phyloP scores from a whole-genome alignment of 768 basidiomycete genomes.

The Leccinellum luteum region DNA sequence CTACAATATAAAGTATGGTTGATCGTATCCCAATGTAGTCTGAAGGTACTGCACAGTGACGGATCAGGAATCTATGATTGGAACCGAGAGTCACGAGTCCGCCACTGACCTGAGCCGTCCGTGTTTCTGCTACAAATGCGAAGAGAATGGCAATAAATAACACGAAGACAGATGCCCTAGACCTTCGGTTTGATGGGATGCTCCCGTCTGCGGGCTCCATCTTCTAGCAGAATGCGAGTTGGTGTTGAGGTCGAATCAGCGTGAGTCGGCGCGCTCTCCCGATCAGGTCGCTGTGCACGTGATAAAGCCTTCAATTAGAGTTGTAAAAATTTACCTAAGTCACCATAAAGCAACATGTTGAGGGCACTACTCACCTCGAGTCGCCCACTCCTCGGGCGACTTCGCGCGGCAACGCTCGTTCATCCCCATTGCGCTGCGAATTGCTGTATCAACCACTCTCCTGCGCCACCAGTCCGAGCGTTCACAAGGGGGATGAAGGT shows the following conservation, averaged over 20 bases:
- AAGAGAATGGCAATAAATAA: slow-evolving; percentile 61
- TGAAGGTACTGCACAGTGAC: slow-evolving; percentile 65
- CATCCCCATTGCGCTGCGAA: slow-evolving; percentile 33
- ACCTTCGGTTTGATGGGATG: not conserved
- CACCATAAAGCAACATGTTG: slow-evolving; percentile 32
- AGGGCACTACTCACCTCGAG: slow-evolving; percentile 62
- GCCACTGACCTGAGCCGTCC: slow-evolving; percentile 65
- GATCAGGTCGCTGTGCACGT: slow-evolving; percentile 8
- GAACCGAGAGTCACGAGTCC: not conserved
- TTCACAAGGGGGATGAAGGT: slow-evolving; percentile 91
- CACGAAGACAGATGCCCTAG: slow-evolving; percentile 44
- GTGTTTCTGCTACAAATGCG: slow-evolving; percentile 75
- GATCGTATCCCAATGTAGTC: slow-evolving; percentile 69
- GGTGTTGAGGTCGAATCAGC: not conserved
- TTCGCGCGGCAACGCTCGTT: slow-evolving; percentile 39
- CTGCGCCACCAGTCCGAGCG: slow-evolving; percentile 27
- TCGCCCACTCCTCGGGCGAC: slow-evolving; percentile 57
- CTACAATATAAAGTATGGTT: slow-evolving; percentile 89
- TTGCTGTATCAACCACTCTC: slow-evolving; percentile 16
- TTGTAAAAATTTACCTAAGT: not conserved
- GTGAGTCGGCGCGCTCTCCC: not conserved
- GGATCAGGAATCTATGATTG: slow-evolving; percentile 1
- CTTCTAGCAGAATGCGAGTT: not conserved
- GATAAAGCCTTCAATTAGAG: not conserved
- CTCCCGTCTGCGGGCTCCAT: slow-evolving; percentile 8